These are phyloP conservation scores for Penicillium cataractarum DNA, from an alignment of 495 filamentous ascomycete species.

Conservation along the genomic window DNA sequence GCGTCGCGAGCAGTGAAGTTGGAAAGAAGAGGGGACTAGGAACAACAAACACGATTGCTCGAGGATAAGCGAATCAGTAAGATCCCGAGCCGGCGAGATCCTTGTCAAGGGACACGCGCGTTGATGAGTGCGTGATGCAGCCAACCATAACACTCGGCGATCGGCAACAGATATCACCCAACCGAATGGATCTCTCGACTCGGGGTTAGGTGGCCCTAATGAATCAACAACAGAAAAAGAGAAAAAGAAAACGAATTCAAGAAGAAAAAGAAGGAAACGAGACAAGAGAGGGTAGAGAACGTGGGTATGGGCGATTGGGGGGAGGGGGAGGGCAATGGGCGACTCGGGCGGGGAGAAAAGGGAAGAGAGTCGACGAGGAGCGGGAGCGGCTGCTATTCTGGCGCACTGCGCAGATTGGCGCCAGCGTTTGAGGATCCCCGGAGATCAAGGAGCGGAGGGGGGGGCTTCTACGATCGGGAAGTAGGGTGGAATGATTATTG, in stretches of 20 bases:
- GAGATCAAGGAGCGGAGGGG: background rate
- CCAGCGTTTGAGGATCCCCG: conserved; percentile 24
- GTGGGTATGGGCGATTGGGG: conserved; percentile 17
- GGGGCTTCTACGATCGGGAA: background rate
- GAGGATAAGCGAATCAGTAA: conserved; percentile 27
- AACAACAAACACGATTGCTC: conserved; percentile 26
- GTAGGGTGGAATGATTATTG: conserved; percentile 12
- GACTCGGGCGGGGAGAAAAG: conserved; percentile 34
- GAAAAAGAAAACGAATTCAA: conserved; percentile 17
- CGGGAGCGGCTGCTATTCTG: conserved; percentile 18
- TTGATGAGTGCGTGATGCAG: conserved; percentile 19
- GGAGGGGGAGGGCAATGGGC: conserved; percentile 21
- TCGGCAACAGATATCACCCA: conserved; percentile 21
- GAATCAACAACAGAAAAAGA: conserved; percentile 21
- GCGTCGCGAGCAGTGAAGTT: conserved; percentile 23
- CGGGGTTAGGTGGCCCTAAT: background rate
- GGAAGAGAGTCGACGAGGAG: conserved; percentile 24
- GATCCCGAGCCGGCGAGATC: conserved; percentile 20
- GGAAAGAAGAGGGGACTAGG: conserved; percentile 5
- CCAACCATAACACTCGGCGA: conserved; percentile 31
- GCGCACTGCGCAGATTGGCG: conserved; percentile 17
- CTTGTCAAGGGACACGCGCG: conserved; percentile 22
- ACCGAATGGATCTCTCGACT: conserved; percentile 7
- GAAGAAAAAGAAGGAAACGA: conserved; percentile 14
- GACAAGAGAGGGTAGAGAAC: conserved; percentile 17